Evolutionary conservation across 2,329 filamentous ascomycete species (phyloP), one percentile per base, ranked within the genome.

Genomic region (Grosmannia huntii): DNA sequence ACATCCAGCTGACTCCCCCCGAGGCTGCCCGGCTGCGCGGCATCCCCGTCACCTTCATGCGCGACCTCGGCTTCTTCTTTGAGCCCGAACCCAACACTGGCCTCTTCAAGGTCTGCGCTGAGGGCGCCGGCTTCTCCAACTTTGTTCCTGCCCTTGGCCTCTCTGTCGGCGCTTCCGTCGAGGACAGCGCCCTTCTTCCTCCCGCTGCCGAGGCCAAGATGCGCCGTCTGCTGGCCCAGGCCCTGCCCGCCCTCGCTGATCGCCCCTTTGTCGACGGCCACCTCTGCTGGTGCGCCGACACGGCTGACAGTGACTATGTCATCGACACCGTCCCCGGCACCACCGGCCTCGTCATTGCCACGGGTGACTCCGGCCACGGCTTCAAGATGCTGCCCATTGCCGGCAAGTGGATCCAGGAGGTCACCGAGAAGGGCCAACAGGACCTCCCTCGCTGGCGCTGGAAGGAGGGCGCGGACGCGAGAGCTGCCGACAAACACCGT

Each of bases 241-340:
- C 78, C 0, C 69, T 84, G 0, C 81, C 81, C 0, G 69, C 68
- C 49, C 70, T 84, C 23, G 75, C 76, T 0, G 73, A 81, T 19
- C 66, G 82, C 3, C 80, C 81, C 0, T 70, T 85, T n/a, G 75
- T 84, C 2, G 71, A 76, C 33, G 75, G 76, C 64, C 74, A 73
- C 1, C 67, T 85, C n/a, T 85, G 83, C 65, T 85, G 82, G 82
- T 82, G 81, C 60, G 80, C 81, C 0, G 83, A 86, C 63, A 81
- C 80, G 0, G 72, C 68, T 9, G 79, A 84, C 63, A 82, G 80
- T 0, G 79, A 85, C 53, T 85, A 76, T 62, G 74, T 82, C 54
- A 74, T 85, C 50, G 82, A 85, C 64, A 80, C 75, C 57, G 76
- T 84, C 0, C 81, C 81, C 0, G 66, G 70, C 0, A 78, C 73